Percentiles rank a stretch among this genome's conserved stretches.
Conservation (phyloP, 176 grass and related monocot genomes). For the Melocanna baccifera region DNA sequence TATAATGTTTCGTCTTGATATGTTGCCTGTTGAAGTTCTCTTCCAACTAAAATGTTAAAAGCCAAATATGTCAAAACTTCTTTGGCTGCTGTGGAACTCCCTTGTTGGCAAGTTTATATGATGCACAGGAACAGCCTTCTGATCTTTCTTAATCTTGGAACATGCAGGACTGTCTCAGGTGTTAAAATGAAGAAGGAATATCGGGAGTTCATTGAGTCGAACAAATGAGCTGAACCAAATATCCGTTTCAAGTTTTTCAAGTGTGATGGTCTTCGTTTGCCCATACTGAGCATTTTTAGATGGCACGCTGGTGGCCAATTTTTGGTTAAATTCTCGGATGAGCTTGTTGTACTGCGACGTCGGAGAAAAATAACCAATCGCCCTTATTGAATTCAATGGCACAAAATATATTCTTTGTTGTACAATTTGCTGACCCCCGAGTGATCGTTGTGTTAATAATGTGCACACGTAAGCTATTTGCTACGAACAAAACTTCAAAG, state of each 20-base stretch:
- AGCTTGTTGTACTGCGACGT: background rate
- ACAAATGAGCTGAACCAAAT: constrained; percentile 56
- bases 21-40: background rate
- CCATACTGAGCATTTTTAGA: constrained; percentile 6
- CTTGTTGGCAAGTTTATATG: background rate
- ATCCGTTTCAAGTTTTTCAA: constrained; percentile 10
- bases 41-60: background rate
- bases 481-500: background rate
- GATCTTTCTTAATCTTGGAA: constrained; percentile 31
- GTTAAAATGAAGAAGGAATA: constrained; percentile 99
- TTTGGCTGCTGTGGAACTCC: background rate
- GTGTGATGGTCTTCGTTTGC: constrained; percentile 4
- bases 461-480: background rate
- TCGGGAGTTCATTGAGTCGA: constrained; percentile 72
- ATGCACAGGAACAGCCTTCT: background rate
- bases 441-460: background rate
- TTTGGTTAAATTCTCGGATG: constrained; percentile 30
- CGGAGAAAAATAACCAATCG: constrained; percentile 24
- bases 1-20: background rate
- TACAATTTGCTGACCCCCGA: constrained; percentile 4
- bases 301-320: constrained; percentile 29
- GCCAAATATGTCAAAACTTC: background rate
- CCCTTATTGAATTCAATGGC: constrained; percentile 13
- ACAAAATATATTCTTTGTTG: constrained; percentile 45
- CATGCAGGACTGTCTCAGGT: constrained; percentile 75